Evolutionary conservation across 768 basidiomycete genomes (phyloP).

Genomic region (Neoboletus subvelutipes): DNA sequence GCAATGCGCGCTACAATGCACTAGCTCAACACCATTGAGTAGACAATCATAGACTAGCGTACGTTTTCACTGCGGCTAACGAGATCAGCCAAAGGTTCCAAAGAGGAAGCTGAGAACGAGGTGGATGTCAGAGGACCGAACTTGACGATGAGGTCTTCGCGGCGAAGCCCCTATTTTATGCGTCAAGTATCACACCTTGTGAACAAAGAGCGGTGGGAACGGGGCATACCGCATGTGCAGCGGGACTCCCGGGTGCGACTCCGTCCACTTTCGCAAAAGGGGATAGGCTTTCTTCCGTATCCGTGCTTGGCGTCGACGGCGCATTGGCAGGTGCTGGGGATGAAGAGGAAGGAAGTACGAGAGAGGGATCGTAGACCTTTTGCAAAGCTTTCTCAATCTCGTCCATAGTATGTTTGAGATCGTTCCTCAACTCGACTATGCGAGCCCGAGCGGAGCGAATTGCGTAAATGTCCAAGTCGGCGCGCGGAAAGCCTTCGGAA

Average conservation of each 20-base stretch:
- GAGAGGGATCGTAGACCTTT: slow-evolving; percentile 56
- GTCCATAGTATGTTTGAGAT: slow-evolving; percentile 63
- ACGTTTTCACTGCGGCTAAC: slow-evolving; percentile 82
- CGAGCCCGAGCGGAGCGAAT: slow-evolving; percentile 73
- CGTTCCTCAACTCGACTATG: slow-evolving; percentile 81
- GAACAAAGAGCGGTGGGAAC: neutral
- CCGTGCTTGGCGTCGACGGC: slow-evolving; percentile 23
- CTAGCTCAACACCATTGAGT: neutral
- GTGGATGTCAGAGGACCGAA: slow-evolving; percentile 63
- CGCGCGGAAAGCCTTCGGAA: slow-evolving; percentile 83
- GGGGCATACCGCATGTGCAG: slow-evolving; percentile 69
- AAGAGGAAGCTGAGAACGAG: slow-evolving; percentile 51
- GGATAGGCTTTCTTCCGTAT: slow-evolving; percentile 13
- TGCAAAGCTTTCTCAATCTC: slow-evolving; percentile 69
- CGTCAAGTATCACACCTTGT: neutral
- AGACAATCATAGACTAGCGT: slow-evolving; percentile 25
- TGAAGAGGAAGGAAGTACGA: slow-evolving; percentile 2
- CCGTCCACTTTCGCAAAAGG: slow-evolving; percentile 84
- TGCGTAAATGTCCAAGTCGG: slow-evolving; percentile 81
- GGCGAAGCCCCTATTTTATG: slow-evolving; percentile 55
- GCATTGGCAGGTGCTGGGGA: slow-evolving; percentile 24
- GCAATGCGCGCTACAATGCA: slow-evolving; percentile 50
- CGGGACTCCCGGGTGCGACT: slow-evolving; percentile 80
- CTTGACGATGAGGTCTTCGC: slow-evolving; percentile 69
- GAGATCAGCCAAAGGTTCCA: slow-evolving; percentile 71